Conservation (phyloP, 495 filamentous ascomycete species). For the Lentithecium fluviatile region DNA sequence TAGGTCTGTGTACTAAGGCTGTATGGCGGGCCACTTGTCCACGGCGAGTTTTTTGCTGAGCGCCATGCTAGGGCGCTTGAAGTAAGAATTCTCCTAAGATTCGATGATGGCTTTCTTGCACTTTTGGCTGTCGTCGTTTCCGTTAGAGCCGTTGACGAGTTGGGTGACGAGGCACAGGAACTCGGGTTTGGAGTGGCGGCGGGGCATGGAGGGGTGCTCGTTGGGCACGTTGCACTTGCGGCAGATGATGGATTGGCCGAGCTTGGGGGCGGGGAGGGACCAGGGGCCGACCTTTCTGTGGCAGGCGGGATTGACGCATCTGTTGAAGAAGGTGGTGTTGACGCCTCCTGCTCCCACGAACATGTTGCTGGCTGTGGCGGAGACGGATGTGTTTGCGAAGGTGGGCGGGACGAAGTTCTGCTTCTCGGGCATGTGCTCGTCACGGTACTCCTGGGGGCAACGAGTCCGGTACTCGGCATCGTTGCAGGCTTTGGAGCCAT, state of each 20-base stretch:
- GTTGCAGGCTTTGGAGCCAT: background rate
- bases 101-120: background rate
- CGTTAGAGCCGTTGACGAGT: background rate
- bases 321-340: background rate
- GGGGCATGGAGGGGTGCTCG: background rate
- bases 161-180: background rate
- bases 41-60: background rate
- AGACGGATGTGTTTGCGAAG: background rate
- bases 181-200: background rate
- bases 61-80: background rate
- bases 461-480: background rate
- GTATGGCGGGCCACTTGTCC: background rate
- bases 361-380: background rate
- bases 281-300: background rate
- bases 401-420: background rate
- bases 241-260: slow-evolving; percentile 6
- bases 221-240: background rate
- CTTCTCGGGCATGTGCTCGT: background rate
- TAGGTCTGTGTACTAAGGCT: background rate
- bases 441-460: background rate
- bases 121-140: background rate
- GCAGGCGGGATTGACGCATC: background rate
- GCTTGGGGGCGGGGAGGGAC: no score
- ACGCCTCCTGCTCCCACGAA: no score
- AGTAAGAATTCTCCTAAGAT: background rate